A percentile compares a stretch with the other conserved stretches of the same genome.
Conservation (phyloP, 2,329 filamentous ascomycete species). For the Alternaria longipes region DNA sequence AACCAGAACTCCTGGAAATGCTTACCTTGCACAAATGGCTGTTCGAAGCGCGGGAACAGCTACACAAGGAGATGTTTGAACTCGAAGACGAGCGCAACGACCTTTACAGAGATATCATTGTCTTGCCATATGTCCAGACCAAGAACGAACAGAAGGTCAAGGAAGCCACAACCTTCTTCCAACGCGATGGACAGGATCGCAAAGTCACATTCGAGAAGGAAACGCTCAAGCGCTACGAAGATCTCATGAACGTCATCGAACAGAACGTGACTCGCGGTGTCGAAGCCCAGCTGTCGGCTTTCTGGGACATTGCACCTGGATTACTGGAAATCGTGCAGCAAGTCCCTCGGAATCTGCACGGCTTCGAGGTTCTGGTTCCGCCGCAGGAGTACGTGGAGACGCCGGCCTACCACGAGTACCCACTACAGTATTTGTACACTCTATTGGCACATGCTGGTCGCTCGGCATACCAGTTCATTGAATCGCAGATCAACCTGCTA, state of each 20-base stretch:
- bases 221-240: slow-evolving; percentile 75
- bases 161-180: slow-evolving; percentile 83
- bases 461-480: slow-evolving; percentile 95
- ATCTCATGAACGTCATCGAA: slow-evolving; percentile 82
- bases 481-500: slow-evolving; percentile 88
- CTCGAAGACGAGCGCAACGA: slow-evolving; percentile 85
- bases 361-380: slow-evolving; percentile 81
- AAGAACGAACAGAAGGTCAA: slow-evolving; percentile 81
- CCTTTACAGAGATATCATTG: slow-evolving; percentile 83
- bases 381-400: slow-evolving; percentile 84
- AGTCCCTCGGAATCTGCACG: slow-evolving; percentile 68
- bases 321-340: slow-evolving; percentile 81
- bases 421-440: slow-evolving; percentile 89
- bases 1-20: slow-evolving; percentile 92
- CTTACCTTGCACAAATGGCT: slow-evolving; percentile 96
- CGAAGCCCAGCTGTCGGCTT: slow-evolving; percentile 89
- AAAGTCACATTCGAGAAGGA: slow-evolving; percentile 76
- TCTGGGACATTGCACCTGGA: slow-evolving; percentile 96
- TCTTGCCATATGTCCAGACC: slow-evolving; percentile 78
- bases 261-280: slow-evolving; percentile 87
- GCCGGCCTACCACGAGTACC: slow-evolving; percentile 79
- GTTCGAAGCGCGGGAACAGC: slow-evolving; percentile 88
- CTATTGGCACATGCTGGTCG: slow-evolving; percentile 88
- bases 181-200: slow-evolving; percentile 77
- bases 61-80: slow-evolving; percentile 87